Percentiles rank a stretch among this genome's conserved stretches.
Evolutionary conservation across 495 filamentous ascomycete genomes (phyloP).

Genomic region (Lophium mytilinum): DNA sequence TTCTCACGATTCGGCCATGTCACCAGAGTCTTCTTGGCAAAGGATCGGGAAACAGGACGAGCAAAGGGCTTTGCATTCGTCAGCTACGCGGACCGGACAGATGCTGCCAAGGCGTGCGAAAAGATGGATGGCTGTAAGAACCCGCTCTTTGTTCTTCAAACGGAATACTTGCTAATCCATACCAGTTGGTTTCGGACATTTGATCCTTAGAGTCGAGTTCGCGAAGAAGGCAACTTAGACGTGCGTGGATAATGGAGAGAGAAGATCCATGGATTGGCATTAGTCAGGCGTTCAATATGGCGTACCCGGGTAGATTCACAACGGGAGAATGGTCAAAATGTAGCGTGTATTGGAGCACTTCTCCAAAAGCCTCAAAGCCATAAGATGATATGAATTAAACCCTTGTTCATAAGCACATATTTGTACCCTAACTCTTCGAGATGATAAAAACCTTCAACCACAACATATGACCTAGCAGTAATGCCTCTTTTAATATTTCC

Average conservation of each 20-base stretch:
- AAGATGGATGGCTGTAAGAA: constrained; percentile 91
- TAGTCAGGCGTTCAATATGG: too few species aligned
- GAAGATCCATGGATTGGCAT: too few species aligned
- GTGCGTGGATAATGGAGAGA: not conserved
- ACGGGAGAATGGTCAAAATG: too few species aligned
- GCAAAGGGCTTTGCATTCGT: constrained; percentile 99
- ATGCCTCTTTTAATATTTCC: too few species aligned
- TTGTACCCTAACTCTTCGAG: too few species aligned
- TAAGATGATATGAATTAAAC: too few species aligned
- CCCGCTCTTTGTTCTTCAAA: constrained; percentile 11
- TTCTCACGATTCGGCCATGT: constrained; percentile 96
- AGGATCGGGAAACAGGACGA: constrained; percentile 86
- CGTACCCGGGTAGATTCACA: too few species aligned
- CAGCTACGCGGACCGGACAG: constrained; percentile 79
- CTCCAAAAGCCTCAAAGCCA: too few species aligned
- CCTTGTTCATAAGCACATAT: too few species aligned
- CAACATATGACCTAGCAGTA: too few species aligned
- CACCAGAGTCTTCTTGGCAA: constrained; percentile 92
- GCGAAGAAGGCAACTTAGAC: constrained; percentile 32
- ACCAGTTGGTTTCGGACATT: constrained; percentile 34
- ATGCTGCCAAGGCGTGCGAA: constrained; percentile 85
- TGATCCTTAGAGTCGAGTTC: constrained; percentile 39
- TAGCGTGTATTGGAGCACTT: too few species aligned
- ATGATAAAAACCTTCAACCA: too few species aligned
- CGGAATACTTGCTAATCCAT: constrained; percentile 12